Base-by-base conservation (phyloP, 2,329 filamentous ascomycete species). In the Fusarium secorum region DNA sequence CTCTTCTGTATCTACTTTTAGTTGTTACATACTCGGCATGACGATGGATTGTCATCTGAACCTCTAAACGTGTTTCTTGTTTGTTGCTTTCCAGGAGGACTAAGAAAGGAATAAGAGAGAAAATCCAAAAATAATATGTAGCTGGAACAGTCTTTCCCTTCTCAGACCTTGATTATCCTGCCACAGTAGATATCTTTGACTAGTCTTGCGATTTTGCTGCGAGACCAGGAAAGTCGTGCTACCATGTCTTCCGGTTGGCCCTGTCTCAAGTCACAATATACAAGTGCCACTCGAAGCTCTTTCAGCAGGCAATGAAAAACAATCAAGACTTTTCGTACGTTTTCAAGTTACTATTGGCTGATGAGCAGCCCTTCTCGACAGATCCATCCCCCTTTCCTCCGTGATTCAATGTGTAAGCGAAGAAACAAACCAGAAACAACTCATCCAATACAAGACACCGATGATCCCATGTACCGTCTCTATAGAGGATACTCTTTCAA, bases 311-410 rank as follows among this genome's bases (percentile, higher is more conserved):
- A 64, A 39, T 42, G 26, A 17, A 42, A 56, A 58, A 24, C 53
- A 60, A 36, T 35, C 30, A 24, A 58, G 45, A 72, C 69, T 71
- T 71, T 71, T 71, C 49, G 54, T 72, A 56, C 18, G 38, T 28
- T 68, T 65, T 46, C 53, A 56, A 60, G 65, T 71, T 66, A 65
- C 38, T 55, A 61, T 44, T 45, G 52, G 46, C 45, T 54, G 38
- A 49, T 30, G 22, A 59, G 45, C 38, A 49, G 46, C 64, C 45
- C 30, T 54, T 42, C 52, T 49, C 39, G 24, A n/a, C 41, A 49
- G 30, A 48, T 54, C 42, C 55, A 36, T 45, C 42, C 38, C 38
- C 38, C 26, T 55, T 35, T 44, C 42, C 46, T 56, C 30, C 48
- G 14, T 36, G 41, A 64, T 11, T 42, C 28, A 59, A 20, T 15